phyloP scores from a whole-genome alignment of 371 early-diverging fungal genomes.

The Circinella minor region DNA sequence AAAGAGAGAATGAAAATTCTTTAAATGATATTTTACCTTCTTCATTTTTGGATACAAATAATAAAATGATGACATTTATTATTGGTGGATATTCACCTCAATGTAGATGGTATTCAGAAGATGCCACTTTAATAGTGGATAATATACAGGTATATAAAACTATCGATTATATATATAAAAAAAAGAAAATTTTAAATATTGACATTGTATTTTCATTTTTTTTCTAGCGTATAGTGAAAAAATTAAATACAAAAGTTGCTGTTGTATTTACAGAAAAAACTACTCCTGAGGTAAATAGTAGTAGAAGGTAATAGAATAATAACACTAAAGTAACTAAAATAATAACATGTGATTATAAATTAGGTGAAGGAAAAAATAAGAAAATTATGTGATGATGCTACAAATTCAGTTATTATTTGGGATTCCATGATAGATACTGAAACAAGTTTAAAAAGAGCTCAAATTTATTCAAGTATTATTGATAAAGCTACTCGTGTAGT shows the following conservation, averaged over 20 bases:
- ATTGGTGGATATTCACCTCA: conserved; percentile 44
- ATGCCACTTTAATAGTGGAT: conserved; percentile 37
- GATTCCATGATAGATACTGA: conserved; percentile 25
- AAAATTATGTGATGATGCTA: conserved; percentile 6
- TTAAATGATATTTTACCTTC: not conserved
- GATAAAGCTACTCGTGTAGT: conserved; percentile 31
- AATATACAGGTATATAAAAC: conserved; percentile 36
- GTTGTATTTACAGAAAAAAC: conserved; percentile 50
- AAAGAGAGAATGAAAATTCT: not conserved
- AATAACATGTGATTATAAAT: not conserved
- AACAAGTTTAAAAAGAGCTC: conserved; percentile 17
- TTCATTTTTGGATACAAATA: not conserved
- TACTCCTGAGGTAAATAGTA: conserved; percentile 21
- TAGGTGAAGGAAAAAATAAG: conserved; percentile 42
- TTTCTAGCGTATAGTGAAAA: conserved; percentile 41
- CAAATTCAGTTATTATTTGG: conserved; percentile 31
- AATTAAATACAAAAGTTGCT: conserved; percentile 29
- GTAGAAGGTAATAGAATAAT: not conserved
- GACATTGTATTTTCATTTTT: not conserved
- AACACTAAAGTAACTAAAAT: not conserved
- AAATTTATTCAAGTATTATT: conserved; percentile 38
- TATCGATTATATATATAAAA: not conserved
- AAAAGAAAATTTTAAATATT: not conserved
- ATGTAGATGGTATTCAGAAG: conserved; percentile 56
- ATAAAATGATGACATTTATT: conserved; percentile 30